Conservation (phyloP, 495 filamentous ascomycete genomes). For the Podospora pseudocomata region DNA sequence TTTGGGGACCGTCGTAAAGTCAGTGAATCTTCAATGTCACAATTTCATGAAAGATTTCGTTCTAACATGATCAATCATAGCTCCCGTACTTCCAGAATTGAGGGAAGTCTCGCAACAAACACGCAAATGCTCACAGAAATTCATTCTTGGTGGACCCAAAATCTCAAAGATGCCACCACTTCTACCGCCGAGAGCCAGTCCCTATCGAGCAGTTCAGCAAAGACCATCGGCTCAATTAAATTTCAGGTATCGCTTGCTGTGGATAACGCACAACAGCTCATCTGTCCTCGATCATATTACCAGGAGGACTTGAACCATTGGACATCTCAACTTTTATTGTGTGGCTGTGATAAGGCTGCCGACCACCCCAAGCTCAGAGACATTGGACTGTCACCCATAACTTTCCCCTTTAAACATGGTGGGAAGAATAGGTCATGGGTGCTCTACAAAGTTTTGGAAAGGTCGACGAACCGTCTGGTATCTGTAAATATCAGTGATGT, state of each 20-base stretch:
- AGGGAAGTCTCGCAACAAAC: conserved; percentile 5
- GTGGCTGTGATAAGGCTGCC: not conserved
- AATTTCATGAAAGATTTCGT: not conserved
- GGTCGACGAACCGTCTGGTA: conserved; percentile 11
- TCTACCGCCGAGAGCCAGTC: not conserved
- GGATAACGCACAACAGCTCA: not conserved
- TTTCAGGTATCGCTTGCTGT: not conserved
- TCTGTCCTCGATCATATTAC: conserved; percentile 3
- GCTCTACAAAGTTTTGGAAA: conserved; percentile 14
- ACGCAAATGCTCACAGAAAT: conserved; percentile 8
- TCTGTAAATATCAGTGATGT: not conserved
- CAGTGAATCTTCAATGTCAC: not conserved
- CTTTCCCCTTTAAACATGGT: conserved; percentile 10
- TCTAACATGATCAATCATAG: not conserved
- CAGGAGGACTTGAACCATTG: conserved; percentile 2
- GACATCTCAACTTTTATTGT: conserved; percentile 1
- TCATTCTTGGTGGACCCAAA: conserved; percentile 13
- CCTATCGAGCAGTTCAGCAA: not conserved
- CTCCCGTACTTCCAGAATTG: conserved; percentile 12
- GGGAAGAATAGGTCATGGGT: conserved; percentile 6
- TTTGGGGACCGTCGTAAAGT: conserved; percentile 20
- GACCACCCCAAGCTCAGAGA: conserved; percentile 1
- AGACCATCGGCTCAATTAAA: not conserved
- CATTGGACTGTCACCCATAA: conserved; percentile 10
- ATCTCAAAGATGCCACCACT: not conserved